A percentile compares a stretch with the other conserved stretches of the same genome.
These are phyloP conservation scores for Coemansia sp. DNA, from an alignment of 192 early-diverging fungal genomes.

Conservation along the genomic window DNA sequence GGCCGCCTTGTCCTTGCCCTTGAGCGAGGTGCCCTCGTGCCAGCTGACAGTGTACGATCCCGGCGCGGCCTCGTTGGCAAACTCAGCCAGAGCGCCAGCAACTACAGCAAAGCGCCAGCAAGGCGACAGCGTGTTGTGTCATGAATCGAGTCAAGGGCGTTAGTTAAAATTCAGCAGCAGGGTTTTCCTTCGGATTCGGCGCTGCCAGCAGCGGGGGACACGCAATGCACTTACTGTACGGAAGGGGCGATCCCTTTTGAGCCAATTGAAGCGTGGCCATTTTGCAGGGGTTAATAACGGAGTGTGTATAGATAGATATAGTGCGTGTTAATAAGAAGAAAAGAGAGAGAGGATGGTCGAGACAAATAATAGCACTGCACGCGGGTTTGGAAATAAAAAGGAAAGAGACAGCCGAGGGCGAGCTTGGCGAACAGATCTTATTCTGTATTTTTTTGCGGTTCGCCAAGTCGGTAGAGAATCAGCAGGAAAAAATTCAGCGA, in stretches of 20 bases:
- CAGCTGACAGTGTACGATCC: conserved; percentile 46
- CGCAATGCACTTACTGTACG: conserved; percentile 54
- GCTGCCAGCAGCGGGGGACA: no score
- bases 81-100: conserved; percentile 51
- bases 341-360: no score
- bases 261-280: conserved; percentile 56
- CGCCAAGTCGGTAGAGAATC: not conserved
- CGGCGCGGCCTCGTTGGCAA: conserved; percentile 30
- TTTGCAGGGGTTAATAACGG: conserved; percentile 27
- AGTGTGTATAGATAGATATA: not conserved
- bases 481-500: not conserved
- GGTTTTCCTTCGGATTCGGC: no score
- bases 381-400: conserved; percentile 6
- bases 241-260: conserved; percentile 54
- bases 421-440: not conserved
- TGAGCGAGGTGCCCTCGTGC: conserved; percentile 47
- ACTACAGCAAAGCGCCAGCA: conserved; percentile 28
- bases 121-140: no score
- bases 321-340: not conserved
- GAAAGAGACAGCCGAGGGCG: not conserved
- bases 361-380: no score
- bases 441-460: not conserved
- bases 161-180: no score
- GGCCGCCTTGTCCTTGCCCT: conserved; percentile 35
- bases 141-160: no score